phyloP scores from a whole-genome alignment of 768 basidiomycete genomes.

The Agaricus blazei region DNA sequence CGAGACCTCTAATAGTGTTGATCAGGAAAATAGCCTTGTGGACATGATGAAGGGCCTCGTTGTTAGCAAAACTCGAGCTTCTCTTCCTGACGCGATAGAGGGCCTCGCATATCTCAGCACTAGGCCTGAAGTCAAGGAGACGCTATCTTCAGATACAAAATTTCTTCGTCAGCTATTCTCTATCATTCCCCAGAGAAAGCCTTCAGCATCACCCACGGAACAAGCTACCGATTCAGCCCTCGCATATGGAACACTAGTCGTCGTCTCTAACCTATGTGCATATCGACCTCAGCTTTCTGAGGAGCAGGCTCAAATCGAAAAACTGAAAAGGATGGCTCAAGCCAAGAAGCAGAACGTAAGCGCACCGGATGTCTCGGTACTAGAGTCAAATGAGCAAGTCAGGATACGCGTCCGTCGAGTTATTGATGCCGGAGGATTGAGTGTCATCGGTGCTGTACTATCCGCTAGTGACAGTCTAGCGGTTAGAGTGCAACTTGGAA shows the following conservation, averaged over 20 bases:
- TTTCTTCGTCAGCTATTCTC: constrained; percentile 58
- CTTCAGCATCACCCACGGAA: constrained; percentile 14
- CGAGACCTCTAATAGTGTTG: constrained; percentile 15
- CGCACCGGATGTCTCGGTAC: constrained; percentile 24
- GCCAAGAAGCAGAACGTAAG: constrained; percentile 24
- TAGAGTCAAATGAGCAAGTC: constrained; percentile 69
- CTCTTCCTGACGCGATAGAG: constrained; percentile 67
- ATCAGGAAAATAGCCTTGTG: constrained; percentile 40
- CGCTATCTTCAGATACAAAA: constrained; percentile 42
- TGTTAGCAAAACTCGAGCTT: constrained; percentile 30
- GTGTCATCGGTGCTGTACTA: constrained; percentile 54
- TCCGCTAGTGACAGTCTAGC: constrained; percentile 58
- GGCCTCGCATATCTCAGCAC: constrained; percentile 80
- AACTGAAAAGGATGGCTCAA: constrained; percentile 72
- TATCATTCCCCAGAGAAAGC: constrained; percentile 49
- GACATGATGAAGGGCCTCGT: constrained; percentile 54
- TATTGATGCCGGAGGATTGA: constrained; percentile 58
- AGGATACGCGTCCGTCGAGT: constrained; percentile 52
- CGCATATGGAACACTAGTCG: constrained; percentile 72
- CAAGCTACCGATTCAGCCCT: constrained; percentile 42
- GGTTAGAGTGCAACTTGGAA: constrained; percentile 53
- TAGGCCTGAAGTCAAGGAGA: constrained; percentile 58
- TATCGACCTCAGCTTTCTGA: constrained; percentile 69
- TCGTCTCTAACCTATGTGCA: constrained; percentile 69
- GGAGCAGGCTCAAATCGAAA: constrained; percentile 80